A percentile compares a stretch with the other conserved stretches of the same genome.
phyloP scores from a whole-genome alignment of 192 early-diverging fungal genomes.

The Allomyces javanicus region DNA sequence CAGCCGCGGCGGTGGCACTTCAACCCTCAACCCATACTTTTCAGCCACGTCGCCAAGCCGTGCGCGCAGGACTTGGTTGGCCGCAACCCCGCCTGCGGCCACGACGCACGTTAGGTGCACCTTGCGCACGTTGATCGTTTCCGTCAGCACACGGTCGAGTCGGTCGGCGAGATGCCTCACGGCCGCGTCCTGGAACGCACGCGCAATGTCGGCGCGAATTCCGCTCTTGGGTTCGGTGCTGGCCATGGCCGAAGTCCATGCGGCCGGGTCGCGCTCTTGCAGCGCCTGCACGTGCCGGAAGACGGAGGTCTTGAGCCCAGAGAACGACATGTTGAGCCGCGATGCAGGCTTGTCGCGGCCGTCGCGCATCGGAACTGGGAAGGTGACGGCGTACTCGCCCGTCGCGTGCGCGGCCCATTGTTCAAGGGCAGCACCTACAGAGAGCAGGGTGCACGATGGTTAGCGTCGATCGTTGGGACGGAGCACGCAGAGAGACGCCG shows the following conservation, averaged over 20 bases:
- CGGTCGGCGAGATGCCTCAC: background rate
- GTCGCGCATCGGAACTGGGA: constrained; percentile 43
- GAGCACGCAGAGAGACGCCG: background rate
- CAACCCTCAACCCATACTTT: constrained; percentile 23
- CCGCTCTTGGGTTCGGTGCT: constrained; percentile 5
- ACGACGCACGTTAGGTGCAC: constrained; percentile 4
- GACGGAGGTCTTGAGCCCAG: constrained; percentile 50
- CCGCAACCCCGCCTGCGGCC: constrained; percentile 25
- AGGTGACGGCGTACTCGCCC: constrained; percentile 11
- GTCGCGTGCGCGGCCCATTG: constrained; percentile 22
- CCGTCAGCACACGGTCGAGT: too few species aligned
- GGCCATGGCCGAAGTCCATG: constrained; percentile 7
- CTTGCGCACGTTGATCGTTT: background rate
- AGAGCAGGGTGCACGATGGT: too few species aligned
- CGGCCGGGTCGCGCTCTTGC: constrained; percentile 2
- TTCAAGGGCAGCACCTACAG: constrained; percentile 48
- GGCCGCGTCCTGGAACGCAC: background rate
- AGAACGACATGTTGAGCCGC: constrained; percentile 47
- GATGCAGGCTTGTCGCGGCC: constrained; percentile 14
- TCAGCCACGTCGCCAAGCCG: constrained; percentile 17
- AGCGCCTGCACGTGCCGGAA: constrained; percentile 24
- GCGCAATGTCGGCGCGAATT: background rate
- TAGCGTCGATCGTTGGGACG: too few species aligned
- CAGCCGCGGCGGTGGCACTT: constrained; percentile 51
- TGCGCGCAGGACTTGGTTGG: constrained; percentile 1